A percentile compares a stretch with the other conserved stretches of the same genome.
Conservation (phyloP, 306 rosid genomes). For the Nissolia schottii region DNA sequence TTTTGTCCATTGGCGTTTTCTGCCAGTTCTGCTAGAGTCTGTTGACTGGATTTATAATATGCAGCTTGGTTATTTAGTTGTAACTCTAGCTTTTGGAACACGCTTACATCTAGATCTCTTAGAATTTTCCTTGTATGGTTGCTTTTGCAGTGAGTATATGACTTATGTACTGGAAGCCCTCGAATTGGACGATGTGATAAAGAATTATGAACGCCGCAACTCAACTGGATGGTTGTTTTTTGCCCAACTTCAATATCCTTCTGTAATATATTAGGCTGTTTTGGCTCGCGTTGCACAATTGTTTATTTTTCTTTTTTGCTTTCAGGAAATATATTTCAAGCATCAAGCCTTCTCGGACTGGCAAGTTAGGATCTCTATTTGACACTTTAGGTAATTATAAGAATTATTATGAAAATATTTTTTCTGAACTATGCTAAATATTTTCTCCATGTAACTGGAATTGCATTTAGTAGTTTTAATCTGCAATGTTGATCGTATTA, state of each 20-base stretch:
- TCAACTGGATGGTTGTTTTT: slow-evolving; percentile 74
- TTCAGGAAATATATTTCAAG: slow-evolving; percentile 88
- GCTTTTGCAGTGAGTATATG: slow-evolving; percentile 79
- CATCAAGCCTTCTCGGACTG: slow-evolving; percentile 62
- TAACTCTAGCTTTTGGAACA: background rate
- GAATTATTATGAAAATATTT: background rate
- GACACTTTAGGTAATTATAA: slow-evolving; percentile 63
- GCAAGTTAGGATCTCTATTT: slow-evolving; percentile 53
- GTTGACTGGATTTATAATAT: slow-evolving; percentile 8
- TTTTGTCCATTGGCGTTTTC: slow-evolving; percentile 15
- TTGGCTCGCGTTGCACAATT: slow-evolving; percentile 8
- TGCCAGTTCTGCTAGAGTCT: background rate
- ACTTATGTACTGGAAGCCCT: slow-evolving; percentile 77
- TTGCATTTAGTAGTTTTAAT: background rate
- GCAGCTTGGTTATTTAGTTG: background rate
- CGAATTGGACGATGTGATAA: slow-evolving; percentile 75
- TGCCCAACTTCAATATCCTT: background rate
- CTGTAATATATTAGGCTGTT: background rate
- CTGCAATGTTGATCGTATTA: background rate
- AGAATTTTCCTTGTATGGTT: slow-evolving; percentile 19
- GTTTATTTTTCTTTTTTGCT: slow-evolving; percentile 27
- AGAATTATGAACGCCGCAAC: slow-evolving; percentile 66
- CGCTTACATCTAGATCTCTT: background rate
- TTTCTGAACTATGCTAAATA: slow-evolving; percentile 2
- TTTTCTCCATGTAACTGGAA: background rate